Conservation (phyloP, 2,329 filamentous ascomycete genomes). For the Coniosporium tulheliwenetii region DNA sequence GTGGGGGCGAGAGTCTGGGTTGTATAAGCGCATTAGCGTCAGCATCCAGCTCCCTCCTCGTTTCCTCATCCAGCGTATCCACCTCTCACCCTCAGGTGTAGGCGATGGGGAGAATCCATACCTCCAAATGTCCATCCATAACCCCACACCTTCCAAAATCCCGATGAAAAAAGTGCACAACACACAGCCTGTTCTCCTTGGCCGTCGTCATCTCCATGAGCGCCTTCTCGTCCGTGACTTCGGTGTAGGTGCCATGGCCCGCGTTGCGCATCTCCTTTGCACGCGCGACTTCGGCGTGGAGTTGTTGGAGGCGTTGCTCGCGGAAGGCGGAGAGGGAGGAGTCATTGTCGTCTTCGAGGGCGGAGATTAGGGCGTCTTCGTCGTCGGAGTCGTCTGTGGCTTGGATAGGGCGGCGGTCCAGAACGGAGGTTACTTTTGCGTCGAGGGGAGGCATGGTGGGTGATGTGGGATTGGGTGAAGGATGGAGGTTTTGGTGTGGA, state of each 20-base stretch:
- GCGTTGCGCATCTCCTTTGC: slow-evolving; percentile 34
- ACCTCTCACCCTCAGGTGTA: too few relatives aligned
- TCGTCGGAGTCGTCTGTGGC: slow-evolving; percentile 33
- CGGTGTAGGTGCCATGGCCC: slow-evolving; percentile 36
- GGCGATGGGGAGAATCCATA: slow-evolving; percentile 7
- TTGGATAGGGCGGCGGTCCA: slow-evolving; percentile 23
- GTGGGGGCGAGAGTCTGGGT: slow-evolving; percentile 31
- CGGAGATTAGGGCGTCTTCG: slow-evolving; percentile 44
- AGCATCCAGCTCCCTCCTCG: neutral
- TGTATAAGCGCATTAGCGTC: neutral
- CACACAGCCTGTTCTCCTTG: slow-evolving; percentile 38
- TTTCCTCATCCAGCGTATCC: too few relatives aligned
- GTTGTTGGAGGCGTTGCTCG: slow-evolving; percentile 39
- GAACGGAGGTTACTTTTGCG: slow-evolving; percentile 32
- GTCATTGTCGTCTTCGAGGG: slow-evolving; percentile 38
- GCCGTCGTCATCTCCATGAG: slow-evolving; percentile 39
- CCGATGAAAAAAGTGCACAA: slow-evolving; percentile 49
- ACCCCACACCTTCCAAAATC: slow-evolving; percentile 46
- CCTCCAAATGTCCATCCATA: slow-evolving; percentile 44
- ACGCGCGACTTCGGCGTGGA: slow-evolving; percentile 38
- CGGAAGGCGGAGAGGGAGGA: slow-evolving; percentile 37
- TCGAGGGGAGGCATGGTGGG: slow-evolving; percentile 29
- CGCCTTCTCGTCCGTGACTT: slow-evolving; percentile 42
- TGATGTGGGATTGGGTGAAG: too few relatives aligned
- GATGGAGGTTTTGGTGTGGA: too few relatives aligned